These are phyloP conservation scores for Pulveroboletus sp. DNA, from an alignment of 768 basidiomycete genomes.

Conservation along the genomic window DNA sequence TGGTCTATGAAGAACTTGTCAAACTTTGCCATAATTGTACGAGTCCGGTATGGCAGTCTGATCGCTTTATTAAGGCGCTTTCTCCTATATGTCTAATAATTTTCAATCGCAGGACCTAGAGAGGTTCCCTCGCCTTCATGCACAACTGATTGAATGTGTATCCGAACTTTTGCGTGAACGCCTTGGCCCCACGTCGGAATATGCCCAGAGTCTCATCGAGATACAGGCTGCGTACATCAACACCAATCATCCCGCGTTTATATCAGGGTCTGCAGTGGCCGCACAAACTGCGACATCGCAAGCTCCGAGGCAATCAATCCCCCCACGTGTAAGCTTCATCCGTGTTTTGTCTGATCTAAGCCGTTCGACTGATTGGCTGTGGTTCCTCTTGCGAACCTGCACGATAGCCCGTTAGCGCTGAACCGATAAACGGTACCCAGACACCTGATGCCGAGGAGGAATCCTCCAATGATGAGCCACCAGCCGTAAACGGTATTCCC, in stretches of 20 bases:
- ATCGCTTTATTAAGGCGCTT: background rate
- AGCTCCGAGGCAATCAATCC: slow-evolving; percentile 40
- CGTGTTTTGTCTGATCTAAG: slow-evolving; percentile 4
- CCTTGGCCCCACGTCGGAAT: slow-evolving; percentile 94
- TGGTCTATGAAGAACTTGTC: slow-evolving; percentile 98
- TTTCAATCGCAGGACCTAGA: slow-evolving; percentile 71
- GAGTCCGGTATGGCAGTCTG: slow-evolving; percentile 55
- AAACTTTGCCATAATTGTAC: slow-evolving; percentile 99
- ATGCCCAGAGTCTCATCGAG: slow-evolving; percentile 90
- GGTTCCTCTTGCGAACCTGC: slow-evolving; percentile 8
- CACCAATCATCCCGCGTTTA: slow-evolving; percentile 96
- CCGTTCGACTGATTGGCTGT: slow-evolving; percentile 12
- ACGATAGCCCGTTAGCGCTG: slow-evolving; percentile 57
- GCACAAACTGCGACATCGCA: slow-evolving; percentile 45
- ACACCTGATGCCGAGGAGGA: slow-evolving; percentile 63
- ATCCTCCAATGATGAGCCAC: slow-evolving; percentile 52
- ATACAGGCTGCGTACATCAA: slow-evolving; percentile 99
- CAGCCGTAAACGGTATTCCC: slow-evolving; percentile 50
- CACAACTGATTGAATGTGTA: slow-evolving; percentile 94
- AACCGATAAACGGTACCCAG: slow-evolving; percentile 53
- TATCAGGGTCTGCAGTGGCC: slow-evolving; percentile 68
- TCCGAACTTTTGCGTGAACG: slow-evolving; percentile 94
- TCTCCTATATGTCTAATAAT: slow-evolving; percentile 13
- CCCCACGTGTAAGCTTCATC: slow-evolving; percentile 48
- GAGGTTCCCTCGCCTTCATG: slow-evolving; percentile 90